phyloP scores from a whole-genome alignment of 139 green algal species.

The Auxenochlorella protothecoides region DNA sequence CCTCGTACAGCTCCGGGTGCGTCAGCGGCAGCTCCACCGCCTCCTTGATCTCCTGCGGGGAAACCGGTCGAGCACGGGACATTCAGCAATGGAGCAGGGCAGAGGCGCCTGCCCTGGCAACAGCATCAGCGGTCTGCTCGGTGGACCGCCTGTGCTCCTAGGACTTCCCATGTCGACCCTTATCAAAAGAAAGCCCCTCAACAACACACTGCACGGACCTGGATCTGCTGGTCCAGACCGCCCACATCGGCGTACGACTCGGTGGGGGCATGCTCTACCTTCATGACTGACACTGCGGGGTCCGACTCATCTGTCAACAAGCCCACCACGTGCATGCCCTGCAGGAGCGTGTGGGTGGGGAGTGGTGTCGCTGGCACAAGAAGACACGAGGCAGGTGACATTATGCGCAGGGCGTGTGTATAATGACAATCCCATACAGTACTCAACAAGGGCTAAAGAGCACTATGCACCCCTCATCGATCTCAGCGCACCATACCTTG shows the following conservation, averaged over 20 bases:
- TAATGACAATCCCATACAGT: too few relatives aligned
- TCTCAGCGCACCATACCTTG: constrained; percentile 56
- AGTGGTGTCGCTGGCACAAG: too few relatives aligned
- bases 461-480: neutral
- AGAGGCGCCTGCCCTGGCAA: neutral
- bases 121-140: neutral
- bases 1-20: constrained; percentile 97
- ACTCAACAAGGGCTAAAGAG: too few relatives aligned
- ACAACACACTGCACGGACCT: neutral
- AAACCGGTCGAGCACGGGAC: neutral
- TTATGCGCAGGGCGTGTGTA: too few relatives aligned
- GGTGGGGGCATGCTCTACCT: constrained; percentile 94
- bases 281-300: constrained; percentile 99
- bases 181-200: too few relatives aligned
- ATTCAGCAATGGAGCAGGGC: neutral
- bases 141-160: too few relatives aligned
- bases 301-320: constrained; percentile 95
- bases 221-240: constrained; percentile 85
- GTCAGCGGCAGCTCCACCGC: constrained; percentile 98
- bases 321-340: constrained; percentile 89
- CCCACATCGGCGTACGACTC: constrained; percentile 97
- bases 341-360: neutral
- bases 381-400: too few relatives aligned
- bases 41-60: constrained; percentile 94
- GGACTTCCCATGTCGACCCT: too few relatives aligned